Conservation (phyloP, 805 yeast species). For the Schizosaccharomyces japonicus region DNA sequence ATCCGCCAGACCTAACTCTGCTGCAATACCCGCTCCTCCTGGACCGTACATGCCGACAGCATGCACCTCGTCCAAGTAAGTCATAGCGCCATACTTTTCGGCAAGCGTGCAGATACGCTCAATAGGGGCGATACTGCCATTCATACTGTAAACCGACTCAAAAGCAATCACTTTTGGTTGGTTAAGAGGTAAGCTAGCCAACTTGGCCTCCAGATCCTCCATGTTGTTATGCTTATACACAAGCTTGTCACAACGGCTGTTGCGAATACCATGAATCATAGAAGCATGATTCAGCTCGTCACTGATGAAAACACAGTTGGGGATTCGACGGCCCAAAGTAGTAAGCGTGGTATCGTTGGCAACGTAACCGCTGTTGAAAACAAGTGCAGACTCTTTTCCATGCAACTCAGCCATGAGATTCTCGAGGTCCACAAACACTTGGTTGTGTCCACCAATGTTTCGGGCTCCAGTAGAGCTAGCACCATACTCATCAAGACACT, state of each 20-base stretch:
- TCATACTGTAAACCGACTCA: slow-evolving; percentile 94
- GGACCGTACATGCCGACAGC: slow-evolving; percentile 99
- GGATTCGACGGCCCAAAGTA: slow-evolving; percentile 69
- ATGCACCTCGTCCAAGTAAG: slow-evolving; percentile 93
- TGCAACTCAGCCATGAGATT: slow-evolving; percentile 71
- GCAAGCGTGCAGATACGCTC: slow-evolving; percentile 83
- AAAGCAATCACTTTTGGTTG: slow-evolving; percentile 89
- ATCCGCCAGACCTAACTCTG: slow-evolving; percentile 40
- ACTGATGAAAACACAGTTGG: slow-evolving; percentile 71
- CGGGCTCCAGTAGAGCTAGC: slow-evolving; percentile 98
- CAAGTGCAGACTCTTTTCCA: slow-evolving; percentile 84
- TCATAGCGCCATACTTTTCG: slow-evolving; percentile 87
- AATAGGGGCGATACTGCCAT: slow-evolving; percentile 90
- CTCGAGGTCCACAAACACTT: slow-evolving; percentile 70
- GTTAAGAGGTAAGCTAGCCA: slow-evolving; percentile 60
- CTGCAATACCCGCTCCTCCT: slow-evolving; percentile 98
- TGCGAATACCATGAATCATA: slow-evolving; percentile 86
- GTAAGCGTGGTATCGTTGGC: slow-evolving; percentile 91
- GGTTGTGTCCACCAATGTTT: slow-evolving; percentile 92
- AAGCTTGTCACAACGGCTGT: slow-evolving; percentile 70
- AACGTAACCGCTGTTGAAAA: slow-evolving; percentile 83
- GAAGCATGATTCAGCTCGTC: slow-evolving; percentile 92
- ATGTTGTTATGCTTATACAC: slow-evolving; percentile 80
- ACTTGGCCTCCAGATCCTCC: slow-evolving; percentile 52
- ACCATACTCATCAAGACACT: slow-evolving; percentile 68